Conservation (phyloP, 352 stramenopile genomes). For the Phytopythium aichiense region DNA sequence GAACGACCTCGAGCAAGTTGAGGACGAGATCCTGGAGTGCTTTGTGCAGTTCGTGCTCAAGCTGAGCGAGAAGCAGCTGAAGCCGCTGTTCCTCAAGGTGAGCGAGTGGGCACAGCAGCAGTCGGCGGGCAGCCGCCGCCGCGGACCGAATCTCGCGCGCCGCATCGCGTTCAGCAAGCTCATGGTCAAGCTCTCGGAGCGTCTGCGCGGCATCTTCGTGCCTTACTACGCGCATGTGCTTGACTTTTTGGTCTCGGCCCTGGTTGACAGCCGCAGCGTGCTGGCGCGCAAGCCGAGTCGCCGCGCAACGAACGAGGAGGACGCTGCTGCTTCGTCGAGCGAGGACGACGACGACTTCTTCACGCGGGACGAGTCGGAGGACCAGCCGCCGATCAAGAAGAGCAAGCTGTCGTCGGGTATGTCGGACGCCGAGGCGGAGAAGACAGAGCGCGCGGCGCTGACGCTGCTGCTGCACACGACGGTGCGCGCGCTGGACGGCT, state of each 20-base stretch:
- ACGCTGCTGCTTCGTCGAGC: constrained; percentile 18
- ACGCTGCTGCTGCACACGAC: constrained; percentile 50
- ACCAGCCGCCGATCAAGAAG: constrained; percentile 43
- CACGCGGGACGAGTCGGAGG: constrained; percentile 23
- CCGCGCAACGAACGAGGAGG: constrained; percentile 8
- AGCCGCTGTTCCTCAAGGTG: constrained; percentile 86
- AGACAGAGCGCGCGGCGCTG: constrained; percentile 26
- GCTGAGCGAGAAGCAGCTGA: constrained; percentile 87
- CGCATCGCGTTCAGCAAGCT: constrained; percentile 83
- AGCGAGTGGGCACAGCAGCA: constrained; percentile 67
- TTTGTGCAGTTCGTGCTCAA: constrained; percentile 83
- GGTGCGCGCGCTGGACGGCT: constrained; percentile 73
- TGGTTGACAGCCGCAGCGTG: constrained; percentile 47
- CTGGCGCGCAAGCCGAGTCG: constrained; percentile 39
- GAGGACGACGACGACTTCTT: constrained; percentile 55
- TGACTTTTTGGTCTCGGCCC: constrained; percentile 41
- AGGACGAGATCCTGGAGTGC: constrained; percentile 74
- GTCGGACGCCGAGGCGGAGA: constrained; percentile 11
- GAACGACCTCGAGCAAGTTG: constrained; percentile 57
- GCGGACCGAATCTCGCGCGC: constrained; percentile 20
- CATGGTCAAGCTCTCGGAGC: constrained; percentile 72
- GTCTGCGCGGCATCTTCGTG: constrained; percentile 85
- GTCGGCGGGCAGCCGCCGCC: constrained; percentile 11
- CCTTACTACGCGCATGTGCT: constrained; percentile 83
- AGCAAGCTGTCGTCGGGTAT: constrained; percentile 33